Conservation (phyloP, 2,329 filamentous ascomycete genomes). For the Fusarium miscanthi region DNA sequence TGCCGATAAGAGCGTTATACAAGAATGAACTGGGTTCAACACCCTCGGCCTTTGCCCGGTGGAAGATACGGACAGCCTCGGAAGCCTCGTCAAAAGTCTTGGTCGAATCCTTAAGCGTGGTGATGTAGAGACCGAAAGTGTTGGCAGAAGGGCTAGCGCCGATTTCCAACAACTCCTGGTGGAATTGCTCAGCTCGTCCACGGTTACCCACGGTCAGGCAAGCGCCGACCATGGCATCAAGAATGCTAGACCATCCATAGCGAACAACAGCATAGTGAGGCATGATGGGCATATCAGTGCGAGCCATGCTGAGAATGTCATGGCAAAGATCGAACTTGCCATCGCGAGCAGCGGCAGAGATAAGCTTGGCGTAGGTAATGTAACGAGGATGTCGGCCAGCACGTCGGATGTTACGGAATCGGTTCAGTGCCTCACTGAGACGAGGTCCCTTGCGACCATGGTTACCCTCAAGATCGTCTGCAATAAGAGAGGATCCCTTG, state of each 20-base stretch:
- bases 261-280: constrained; percentile 87
- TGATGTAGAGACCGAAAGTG: constrained; percentile 98
- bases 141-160: constrained; percentile 94
- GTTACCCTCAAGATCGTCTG: constrained; percentile 86
- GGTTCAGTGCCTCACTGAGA: constrained; percentile 81
- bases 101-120: constrained; percentile 95
- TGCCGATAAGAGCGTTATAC: constrained; percentile 98
- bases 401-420: constrained; percentile 93
- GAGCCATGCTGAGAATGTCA: constrained; percentile 90
- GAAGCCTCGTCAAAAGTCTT: constrained; percentile 98
- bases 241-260: constrained; percentile 95
- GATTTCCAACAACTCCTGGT: constrained; percentile 91
- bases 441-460: constrained; percentile 78
- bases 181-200: constrained; percentile 83
- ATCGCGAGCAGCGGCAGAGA: constrained; percentile 87
- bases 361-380: constrained; percentile 96
- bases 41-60: constrained; percentile 90
- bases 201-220: constrained; percentile 87
- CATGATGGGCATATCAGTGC: constrained; percentile 86
- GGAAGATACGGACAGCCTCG: constrained; percentile 97
- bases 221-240: constrained; percentile 96
- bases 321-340: constrained; percentile 84
- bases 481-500: constrained; percentile 90
- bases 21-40: constrained; percentile 97
- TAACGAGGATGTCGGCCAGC: constrained; percentile 92